Conservation (phyloP, 352 stramenopile genomes). For the Pythium scleroteichum region DNA sequence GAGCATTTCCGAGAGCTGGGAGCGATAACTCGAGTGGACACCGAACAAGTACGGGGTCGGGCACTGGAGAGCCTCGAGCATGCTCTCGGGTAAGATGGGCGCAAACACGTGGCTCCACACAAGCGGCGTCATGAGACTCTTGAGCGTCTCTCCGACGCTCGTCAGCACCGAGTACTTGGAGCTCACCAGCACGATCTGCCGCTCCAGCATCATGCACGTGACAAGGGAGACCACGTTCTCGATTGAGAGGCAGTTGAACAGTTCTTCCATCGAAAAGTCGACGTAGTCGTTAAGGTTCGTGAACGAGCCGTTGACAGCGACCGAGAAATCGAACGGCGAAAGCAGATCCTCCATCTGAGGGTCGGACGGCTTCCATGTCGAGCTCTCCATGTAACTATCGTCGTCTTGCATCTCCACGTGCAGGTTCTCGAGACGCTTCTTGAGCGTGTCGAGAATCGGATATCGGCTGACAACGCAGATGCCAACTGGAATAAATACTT, state of each 20-base stretch:
- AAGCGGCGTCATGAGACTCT: conserved; percentile 73
- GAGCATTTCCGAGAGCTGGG: conserved; percentile 74
- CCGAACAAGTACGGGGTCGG: conserved; percentile 86
- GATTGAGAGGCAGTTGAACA: conserved; percentile 79
- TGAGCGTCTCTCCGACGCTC: conserved; percentile 75
- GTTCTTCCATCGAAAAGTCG: conserved; percentile 81
- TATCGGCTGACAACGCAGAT: conserved; percentile 84
- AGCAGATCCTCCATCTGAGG: conserved; percentile 65
- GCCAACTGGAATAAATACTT: conserved; percentile 74
- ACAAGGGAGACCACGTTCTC: conserved; percentile 70
- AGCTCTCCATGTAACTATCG: conserved; percentile 49
- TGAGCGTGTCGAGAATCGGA: conserved; percentile 80
- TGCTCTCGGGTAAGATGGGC: conserved; percentile 75
- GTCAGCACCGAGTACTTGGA: conserved; percentile 81
- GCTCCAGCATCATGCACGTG: conserved; percentile 74
- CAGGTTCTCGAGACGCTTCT: conserved; percentile 63
- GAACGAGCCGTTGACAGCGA: conserved; percentile 36
- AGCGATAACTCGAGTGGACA: conserved; percentile 72
- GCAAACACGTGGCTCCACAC: conserved; percentile 88
- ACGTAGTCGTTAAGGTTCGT: conserved; percentile 60
- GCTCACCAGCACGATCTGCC: conserved; percentile 78
- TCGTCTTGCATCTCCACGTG: conserved; percentile 63
- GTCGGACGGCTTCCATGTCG: conserved; percentile 56
- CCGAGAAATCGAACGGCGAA: conserved; percentile 63
- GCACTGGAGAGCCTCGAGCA: conserved; percentile 84